A percentile compares a stretch with the other conserved stretches of the same genome.
These are phyloP conservation scores for Amanita phalloides DNA, from an alignment of 768 basidiomycete genomes.

Conservation along the genomic window DNA sequence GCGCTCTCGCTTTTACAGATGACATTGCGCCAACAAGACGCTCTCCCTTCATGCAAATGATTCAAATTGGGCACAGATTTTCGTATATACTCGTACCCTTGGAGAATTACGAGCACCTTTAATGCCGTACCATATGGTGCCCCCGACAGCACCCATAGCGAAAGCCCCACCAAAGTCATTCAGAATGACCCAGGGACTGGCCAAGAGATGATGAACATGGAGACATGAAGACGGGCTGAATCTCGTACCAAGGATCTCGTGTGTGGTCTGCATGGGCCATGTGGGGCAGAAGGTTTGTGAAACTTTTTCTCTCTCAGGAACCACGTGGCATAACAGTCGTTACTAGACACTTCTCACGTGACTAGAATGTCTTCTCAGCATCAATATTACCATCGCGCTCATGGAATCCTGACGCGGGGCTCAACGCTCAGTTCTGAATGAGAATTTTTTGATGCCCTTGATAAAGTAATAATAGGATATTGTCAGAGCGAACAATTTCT, in stretches of 20 bases:
- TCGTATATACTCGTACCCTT: slow-evolving; percentile 41
- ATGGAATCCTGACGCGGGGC: too few relatives aligned
- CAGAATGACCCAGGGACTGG: slow-evolving; percentile 95
- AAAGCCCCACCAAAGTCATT: slow-evolving; percentile 98
- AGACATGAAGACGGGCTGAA: background rate
- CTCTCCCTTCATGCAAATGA: slow-evolving; percentile 56
- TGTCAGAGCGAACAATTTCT: slow-evolving; percentile 16
- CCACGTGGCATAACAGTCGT: background rate
- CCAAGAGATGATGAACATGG: background rate
- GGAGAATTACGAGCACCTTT: slow-evolving; percentile 97
- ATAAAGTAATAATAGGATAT: too few relatives aligned
- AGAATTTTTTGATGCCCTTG: too few relatives aligned
- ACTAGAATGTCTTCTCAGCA: background rate
- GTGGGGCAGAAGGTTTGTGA: slow-evolving; percentile 9
- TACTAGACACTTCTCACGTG: background rate
- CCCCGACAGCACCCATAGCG: slow-evolving; percentile 96
- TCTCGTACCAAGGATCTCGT: slow-evolving; percentile 75
- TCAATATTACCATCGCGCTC: too few relatives aligned
- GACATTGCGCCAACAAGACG: slow-evolving; percentile 89
- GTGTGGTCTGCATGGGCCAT: slow-evolving; percentile 93
- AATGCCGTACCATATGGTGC: slow-evolving; percentile 97
- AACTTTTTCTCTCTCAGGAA: slow-evolving; percentile 1
- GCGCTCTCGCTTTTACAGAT: slow-evolving; percentile 95
- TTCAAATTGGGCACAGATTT: background rate
- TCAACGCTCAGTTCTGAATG: too few relatives aligned